These are phyloP conservation scores for Fonsecaea pedrosoi DNA, from an alignment of 2,329 filamentous ascomycete species.

Conservation along the genomic window DNA sequence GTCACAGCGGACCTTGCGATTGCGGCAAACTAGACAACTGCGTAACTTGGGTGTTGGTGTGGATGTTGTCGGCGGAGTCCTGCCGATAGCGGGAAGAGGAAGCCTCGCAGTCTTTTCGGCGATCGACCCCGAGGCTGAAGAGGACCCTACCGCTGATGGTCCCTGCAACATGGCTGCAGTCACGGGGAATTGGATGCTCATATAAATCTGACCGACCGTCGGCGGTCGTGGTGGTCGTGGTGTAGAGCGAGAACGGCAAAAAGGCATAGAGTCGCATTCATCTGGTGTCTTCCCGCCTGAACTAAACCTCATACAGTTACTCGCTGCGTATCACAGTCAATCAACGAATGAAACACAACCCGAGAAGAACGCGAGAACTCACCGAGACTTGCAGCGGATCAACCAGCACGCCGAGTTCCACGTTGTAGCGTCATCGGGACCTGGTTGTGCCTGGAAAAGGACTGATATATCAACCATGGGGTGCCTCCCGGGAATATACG, in stretches of 20 bases:
- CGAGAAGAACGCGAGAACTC: conserved; percentile 29
- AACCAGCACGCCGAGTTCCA: background rate
- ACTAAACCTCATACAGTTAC: background rate
- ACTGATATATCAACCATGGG: background rate
- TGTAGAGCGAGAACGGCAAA: background rate
- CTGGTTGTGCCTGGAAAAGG: background rate
- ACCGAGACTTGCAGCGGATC: conserved; percentile 15
- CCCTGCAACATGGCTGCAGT: conserved; percentile 13
- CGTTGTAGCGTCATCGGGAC: background rate
- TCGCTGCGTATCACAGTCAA: background rate
- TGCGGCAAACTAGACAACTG: conserved; percentile 55
- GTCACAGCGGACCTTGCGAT: conserved; percentile 56
- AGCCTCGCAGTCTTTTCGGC: conserved; percentile 21
- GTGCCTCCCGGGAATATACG: background rate
- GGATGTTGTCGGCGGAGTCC: conserved; percentile 11
- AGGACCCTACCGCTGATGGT: background rate
- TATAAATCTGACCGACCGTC: background rate
- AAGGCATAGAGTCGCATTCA: background rate
- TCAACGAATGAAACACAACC: background rate
- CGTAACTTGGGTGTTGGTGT: conserved; percentile 39
- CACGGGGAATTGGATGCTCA: background rate
- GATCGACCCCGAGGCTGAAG: background rate
- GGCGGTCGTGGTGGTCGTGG: background rate
- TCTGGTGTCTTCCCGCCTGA: background rate
- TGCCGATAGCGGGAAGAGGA: background rate